Evolutionary conservation across 129 eudicot genomes (phyloP).

Genomic region (Deinandra increscens): DNA sequence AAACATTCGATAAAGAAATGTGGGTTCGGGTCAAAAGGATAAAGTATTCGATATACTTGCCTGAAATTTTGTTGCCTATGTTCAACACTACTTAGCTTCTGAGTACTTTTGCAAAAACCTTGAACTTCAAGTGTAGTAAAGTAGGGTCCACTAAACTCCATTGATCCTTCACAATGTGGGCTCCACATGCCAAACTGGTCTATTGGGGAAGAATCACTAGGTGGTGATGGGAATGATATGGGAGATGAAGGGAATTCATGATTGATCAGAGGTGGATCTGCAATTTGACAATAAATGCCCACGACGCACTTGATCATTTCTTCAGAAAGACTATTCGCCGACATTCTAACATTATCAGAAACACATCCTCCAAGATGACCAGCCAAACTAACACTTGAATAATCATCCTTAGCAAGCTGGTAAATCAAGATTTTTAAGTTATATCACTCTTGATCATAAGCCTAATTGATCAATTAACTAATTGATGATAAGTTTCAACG

Average conservation of each 20-base stretch:
- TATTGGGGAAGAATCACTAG: slow-evolving; percentile 44
- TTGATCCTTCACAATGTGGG: slow-evolving; percentile 40
- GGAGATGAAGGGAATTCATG: slow-evolving; percentile 54
- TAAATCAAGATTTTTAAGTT: neutral
- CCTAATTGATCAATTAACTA: neutral
- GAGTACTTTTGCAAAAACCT: slow-evolving; percentile 47
- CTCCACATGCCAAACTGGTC: slow-evolving; percentile 45
- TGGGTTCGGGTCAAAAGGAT: neutral
- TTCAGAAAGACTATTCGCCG: slow-evolving; percentile 77
- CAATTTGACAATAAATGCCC: slow-evolving; percentile 60
- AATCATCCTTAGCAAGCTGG: slow-evolving; percentile 47
- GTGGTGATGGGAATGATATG: slow-evolving; percentile 51
- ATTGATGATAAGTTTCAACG: neutral
- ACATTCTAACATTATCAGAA: slow-evolving; percentile 32
- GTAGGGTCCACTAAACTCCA: slow-evolving; percentile 51
- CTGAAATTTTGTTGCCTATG: slow-evolving; percentile 58
- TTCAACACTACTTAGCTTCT: slow-evolving; percentile 46
- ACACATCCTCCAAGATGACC: slow-evolving; percentile 46
- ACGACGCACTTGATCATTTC: slow-evolving; percentile 79
- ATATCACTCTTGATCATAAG: slow-evolving; percentile 4
- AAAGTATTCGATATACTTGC: slow-evolving; percentile 30
- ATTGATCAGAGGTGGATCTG: slow-evolving; percentile 57
- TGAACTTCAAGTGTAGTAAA: slow-evolving; percentile 48
- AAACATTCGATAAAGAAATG: slow-evolving; percentile 1
- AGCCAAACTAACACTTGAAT: slow-evolving; percentile 48